These are phyloP conservation scores for Calonectria honghensis DNA, from an alignment of 2,329 filamentous ascomycete genomes.

Conservation along the genomic window DNA sequence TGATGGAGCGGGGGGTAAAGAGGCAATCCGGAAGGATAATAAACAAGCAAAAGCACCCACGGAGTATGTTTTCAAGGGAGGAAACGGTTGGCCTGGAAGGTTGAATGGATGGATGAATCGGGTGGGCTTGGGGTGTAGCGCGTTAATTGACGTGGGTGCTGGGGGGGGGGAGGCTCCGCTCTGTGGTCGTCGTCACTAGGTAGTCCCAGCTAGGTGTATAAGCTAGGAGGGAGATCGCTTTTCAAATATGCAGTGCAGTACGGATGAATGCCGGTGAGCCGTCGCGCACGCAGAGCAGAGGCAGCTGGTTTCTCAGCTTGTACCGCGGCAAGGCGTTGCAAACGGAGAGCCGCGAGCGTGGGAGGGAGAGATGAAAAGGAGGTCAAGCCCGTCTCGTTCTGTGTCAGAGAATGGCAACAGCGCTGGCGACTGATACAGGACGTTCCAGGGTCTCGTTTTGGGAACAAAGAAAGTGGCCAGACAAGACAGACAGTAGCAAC, in stretches of 20 bases:
- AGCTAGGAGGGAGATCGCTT: conserved; percentile 25
- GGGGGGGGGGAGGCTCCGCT: conserved; percentile 17
- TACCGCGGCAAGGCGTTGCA: not conserved
- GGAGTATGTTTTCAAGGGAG: conserved; percentile 37
- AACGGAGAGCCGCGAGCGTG: not conserved
- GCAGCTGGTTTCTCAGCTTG: not conserved
- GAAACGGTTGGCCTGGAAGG: conserved; percentile 36
- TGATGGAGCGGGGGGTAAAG: conserved; percentile 6
- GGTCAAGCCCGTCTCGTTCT: not conserved
- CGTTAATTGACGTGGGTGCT: conserved; percentile 40
- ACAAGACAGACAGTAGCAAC: conserved; percentile 23
- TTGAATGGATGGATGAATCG: conserved; percentile 32
- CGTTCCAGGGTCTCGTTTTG: not conserved
- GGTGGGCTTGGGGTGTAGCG: conserved; percentile 39
- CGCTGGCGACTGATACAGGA: conserved; percentile 23
- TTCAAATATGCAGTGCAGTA: not conserved
- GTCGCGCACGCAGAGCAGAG: not conserved
- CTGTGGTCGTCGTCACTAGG: conserved; percentile 7
- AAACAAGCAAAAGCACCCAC: conserved; percentile 31
- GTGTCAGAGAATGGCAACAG: not conserved
- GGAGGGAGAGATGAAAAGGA: not conserved
- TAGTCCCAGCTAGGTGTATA: conserved; percentile 12
- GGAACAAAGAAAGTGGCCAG: conserved; percentile 31
- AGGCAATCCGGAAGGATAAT: conserved; percentile 16
- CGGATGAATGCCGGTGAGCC: not conserved